Percentiles rank a stretch among this genome's conserved stretches.
These are phyloP conservation scores for Schizochytrium sp. DNA, from an alignment of 108 stramenopile genomes.

Conservation along the genomic window DNA sequence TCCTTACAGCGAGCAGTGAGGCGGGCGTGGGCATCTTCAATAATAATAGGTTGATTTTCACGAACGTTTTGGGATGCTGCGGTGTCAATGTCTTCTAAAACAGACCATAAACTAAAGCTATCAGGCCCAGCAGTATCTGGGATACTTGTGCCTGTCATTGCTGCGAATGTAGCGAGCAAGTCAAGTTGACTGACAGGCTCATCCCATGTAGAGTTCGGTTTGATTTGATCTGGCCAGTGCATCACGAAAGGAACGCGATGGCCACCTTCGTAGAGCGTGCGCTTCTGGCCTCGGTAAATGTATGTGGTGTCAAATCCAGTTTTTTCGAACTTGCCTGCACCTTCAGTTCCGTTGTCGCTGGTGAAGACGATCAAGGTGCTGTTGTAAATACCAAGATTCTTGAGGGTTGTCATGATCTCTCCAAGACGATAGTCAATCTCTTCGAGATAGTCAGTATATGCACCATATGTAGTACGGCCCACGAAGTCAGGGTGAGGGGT, in stretches of 20 bases:
- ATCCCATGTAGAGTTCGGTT: background rate
- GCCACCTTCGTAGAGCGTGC: slow-evolving; percentile 24
- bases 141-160: background rate
- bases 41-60: too few relatives aligned
- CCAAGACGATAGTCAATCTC: slow-evolving; percentile 9
- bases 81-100: too few relatives aligned
- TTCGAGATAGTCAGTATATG: background rate
- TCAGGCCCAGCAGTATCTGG: background rate
- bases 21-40: too few relatives aligned
- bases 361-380: background rate
- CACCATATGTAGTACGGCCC: background rate
- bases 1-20: too few relatives aligned
- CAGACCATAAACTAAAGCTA: background rate
- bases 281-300: slow-evolving; percentile 15
- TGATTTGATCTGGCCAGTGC: background rate
- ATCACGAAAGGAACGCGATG: slow-evolving; percentile 36
- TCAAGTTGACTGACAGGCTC: background rate
- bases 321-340: background rate
- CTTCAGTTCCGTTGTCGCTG: background rate
- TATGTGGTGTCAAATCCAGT: background rate
- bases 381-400: background rate
- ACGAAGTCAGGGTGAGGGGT: background rate
- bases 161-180: background rate
- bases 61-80: too few relatives aligned
- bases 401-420: background rate